A percentile compares a stretch with the other conserved stretches of the same genome.
phyloP scores from a whole-genome alignment of 2,329 filamentous ascomycete genomes.

The Curvularia lunata region DNA sequence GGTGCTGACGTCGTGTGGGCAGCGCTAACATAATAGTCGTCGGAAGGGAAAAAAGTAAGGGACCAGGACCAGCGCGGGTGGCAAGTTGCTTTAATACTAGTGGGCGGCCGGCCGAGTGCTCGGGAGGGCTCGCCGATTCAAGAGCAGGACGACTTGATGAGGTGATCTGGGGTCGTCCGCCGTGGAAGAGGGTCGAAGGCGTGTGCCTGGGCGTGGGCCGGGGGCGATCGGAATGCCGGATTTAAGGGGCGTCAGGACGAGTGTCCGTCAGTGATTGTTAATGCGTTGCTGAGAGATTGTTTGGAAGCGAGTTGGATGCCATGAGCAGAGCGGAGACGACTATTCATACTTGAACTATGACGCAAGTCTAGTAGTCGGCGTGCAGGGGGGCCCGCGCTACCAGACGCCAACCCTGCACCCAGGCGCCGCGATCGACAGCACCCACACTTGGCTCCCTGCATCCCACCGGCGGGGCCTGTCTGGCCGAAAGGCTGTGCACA shows the following conservation, averaged over 20 bases:
- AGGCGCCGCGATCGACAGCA: slow-evolving; percentile 26
- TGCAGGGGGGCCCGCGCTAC: slow-evolving; percentile 25
- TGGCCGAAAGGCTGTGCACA: slow-evolving; percentile 29
- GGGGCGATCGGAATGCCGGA: slow-evolving; percentile 37
- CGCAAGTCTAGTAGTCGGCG: slow-evolving; percentile 15
- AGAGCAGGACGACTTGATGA: slow-evolving; percentile 36
- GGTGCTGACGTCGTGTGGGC: slow-evolving; percentile 48
- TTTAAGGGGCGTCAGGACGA: slow-evolving; percentile 24
- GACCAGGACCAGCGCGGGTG: slow-evolving; percentile 34
- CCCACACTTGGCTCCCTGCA: slow-evolving; percentile 19
- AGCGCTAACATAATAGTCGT: slow-evolving; percentile 49
- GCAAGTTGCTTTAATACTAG: slow-evolving; percentile 49
- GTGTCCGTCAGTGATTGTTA: slow-evolving; percentile 38
- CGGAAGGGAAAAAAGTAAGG: slow-evolving; percentile 38
- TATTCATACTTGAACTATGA: slow-evolving; percentile 35
- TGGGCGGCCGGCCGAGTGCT: slow-evolving; percentile 38
- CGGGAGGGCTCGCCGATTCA: slow-evolving; percentile 37
- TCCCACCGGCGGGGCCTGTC: slow-evolving; percentile 22
- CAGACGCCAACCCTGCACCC: slow-evolving; percentile 3
- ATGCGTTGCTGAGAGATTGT: slow-evolving; percentile 41
- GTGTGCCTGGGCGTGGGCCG: slow-evolving; percentile 20
- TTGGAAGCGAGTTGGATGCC: slow-evolving; percentile 28
- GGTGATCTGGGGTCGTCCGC: slow-evolving; percentile 39
- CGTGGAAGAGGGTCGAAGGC: slow-evolving; percentile 38
- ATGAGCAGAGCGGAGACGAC: slow-evolving; percentile 29